Base-by-base conservation (phyloP, 164 flowering plant genomes). In the Nymphaea thermarum region DNA sequence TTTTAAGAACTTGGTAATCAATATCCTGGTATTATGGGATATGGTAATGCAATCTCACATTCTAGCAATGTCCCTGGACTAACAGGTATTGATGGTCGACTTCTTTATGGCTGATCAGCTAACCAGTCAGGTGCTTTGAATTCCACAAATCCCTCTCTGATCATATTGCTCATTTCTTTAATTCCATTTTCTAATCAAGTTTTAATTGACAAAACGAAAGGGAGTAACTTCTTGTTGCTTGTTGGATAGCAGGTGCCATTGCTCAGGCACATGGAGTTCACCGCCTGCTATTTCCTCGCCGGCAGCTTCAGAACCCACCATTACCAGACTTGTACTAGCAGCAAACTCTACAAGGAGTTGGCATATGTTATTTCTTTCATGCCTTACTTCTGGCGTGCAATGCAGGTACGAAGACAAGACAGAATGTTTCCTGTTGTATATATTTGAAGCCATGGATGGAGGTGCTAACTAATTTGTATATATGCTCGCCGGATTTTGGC, bases 41-140 rank as follows among this genome's bases (percentile, higher is more conserved):
- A 51, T 51, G 14, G 8, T 51, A 8, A 25, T 25, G 1, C 36
- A 25, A 25, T 25, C 36, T 25, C 1, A 25, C 36, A 25, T 25
- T 25, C 36, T 25, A 25, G 36, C 36, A 1, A 25, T 25, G 36
- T 25, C 36, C 8, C 57, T 51, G 8, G 12, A 51, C 57, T 70
- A 73, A 66, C 83, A 94, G 99, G 99, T 92, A 70, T 64, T 93
- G 79, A 72, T 95, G 88, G 97, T 92, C 12, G 99, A 95, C 66
- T 90, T 89, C 75, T 92, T 92, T 83, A 86, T 95, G 98, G 99
- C 98, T 71, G 99, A 95, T 78, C 99, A 95, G 71, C 87, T 95
- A 10, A 90, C 97, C 69, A 95, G 99, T 78, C 99, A 95, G 99
- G 99, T 95, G 72, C 14, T 51, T 0, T 55, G 36, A 25, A 25